Percentiles rank a stretch among this genome's conserved stretches.
phyloP scores from a whole-genome alignment of 1,284 basidiomycete genomes.

The Coriolopsis trogii region DNA sequence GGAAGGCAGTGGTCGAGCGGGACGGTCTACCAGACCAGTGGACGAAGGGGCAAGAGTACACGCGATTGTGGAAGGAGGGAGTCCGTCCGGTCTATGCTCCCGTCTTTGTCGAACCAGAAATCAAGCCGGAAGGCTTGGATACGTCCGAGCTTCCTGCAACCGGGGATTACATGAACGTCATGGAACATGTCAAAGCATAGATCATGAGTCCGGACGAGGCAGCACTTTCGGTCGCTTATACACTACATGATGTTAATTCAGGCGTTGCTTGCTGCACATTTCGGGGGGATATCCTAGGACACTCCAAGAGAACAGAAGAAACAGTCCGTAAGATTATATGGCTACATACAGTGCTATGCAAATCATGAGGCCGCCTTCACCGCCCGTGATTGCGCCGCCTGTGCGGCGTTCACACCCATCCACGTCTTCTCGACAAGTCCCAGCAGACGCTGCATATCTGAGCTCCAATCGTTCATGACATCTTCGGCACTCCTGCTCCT shows the following conservation, averaged over 20 bases:
- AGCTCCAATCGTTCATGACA: conserved; percentile 96
- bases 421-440: conserved; percentile 84
- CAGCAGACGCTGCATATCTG: conserved; percentile 90
- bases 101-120: conserved; percentile 18
- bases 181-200: neutral
- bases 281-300: too few relatives aligned
- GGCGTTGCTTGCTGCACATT: too few relatives aligned
- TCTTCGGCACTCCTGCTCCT: conserved; percentile 81
- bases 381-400: conserved; percentile 72
- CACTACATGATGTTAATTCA: conserved; percentile 16
- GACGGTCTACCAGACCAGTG: conserved; percentile 50
- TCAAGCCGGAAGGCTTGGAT: conserved; percentile 20
- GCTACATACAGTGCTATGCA: conserved; percentile 26
- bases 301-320: conserved; percentile 1
- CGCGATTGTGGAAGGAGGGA: conserved; percentile 70
- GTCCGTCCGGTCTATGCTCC: conserved; percentile 60
- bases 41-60: conserved; percentile 72
- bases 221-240: conserved; percentile 1
- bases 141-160: conserved; percentile 8
- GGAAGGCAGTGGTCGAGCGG: conserved; percentile 67
- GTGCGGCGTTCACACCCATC: conserved; percentile 89
- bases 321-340: conserved; percentile 29
- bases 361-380: conserved; percentile 45
- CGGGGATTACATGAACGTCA: conserved; percentile 18
- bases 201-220: neutral